Conservation (phyloP, 2,329 filamentous ascomycete genomes). For the Pyrenophora teres region DNA sequence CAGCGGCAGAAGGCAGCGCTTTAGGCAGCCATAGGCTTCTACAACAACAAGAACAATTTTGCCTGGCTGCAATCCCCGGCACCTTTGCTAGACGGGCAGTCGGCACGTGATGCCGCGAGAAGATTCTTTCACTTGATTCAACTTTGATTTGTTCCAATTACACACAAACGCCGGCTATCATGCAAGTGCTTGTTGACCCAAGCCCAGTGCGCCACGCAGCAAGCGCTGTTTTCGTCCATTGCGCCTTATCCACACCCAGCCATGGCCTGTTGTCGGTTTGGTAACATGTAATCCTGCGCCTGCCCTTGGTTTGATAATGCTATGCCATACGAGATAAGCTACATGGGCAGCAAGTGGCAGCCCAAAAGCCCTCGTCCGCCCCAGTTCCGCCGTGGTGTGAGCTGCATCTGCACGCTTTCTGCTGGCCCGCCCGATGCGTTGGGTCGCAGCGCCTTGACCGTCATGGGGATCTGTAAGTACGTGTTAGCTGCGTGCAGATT, state of each 20-base stretch:
- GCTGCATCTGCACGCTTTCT: constrained; percentile 66
- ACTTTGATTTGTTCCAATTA: constrained; percentile 2
- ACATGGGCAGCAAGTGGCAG: constrained; percentile 85
- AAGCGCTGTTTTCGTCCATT: constrained; percentile 24
- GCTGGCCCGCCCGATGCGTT: constrained; percentile 38
- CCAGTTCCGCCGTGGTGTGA: constrained; percentile 82
- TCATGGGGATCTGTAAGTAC: constrained; percentile 64
- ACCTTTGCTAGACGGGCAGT: not conserved
- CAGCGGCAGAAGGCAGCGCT: constrained; percentile 26
- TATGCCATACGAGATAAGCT: constrained; percentile 15
- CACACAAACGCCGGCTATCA: constrained; percentile 43
- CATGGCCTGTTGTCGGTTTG: not conserved
- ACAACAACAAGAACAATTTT: too few species aligned
- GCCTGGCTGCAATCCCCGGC: not conserved
- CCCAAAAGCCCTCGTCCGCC: constrained; percentile 87
- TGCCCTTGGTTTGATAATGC: not conserved
- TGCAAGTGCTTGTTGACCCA: constrained; percentile 40
- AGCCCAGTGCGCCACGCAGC: constrained; percentile 45
- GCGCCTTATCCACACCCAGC: not conserved
- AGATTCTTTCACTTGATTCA: not conserved
- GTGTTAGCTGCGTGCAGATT: constrained; percentile 27
- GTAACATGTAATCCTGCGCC: not conserved
- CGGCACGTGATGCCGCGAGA: too few species aligned
- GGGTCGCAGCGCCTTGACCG: constrained; percentile 67
- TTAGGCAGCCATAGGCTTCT: constrained; percentile 29